Percentiles rank a stretch among this genome's conserved stretches.
These are phyloP conservation scores for Trichopus zeylanicus DNA, from an alignment of 116 monocot genomes.

Conservation along the genomic window DNA sequence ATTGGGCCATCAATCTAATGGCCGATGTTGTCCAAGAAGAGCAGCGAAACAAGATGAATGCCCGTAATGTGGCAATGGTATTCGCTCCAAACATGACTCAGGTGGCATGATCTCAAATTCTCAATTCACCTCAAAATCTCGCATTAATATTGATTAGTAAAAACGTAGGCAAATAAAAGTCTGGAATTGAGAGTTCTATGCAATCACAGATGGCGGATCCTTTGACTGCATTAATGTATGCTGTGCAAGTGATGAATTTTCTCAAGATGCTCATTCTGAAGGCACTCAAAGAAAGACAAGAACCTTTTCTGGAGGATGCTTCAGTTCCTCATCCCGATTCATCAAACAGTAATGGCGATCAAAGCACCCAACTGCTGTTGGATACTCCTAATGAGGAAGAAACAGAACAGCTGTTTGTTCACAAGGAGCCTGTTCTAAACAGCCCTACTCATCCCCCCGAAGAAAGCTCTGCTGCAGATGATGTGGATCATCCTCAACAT, in stretches of 20 bases:
- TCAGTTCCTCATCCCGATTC: slow-evolving; percentile 11
- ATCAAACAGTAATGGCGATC: slow-evolving; percentile 24
- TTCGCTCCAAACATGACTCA: slow-evolving; percentile 93
- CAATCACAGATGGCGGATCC: slow-evolving; percentile 71
- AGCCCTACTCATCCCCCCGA: slow-evolving; percentile 1
- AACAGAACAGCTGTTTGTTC: slow-evolving; percentile 6
- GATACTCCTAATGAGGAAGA: slow-evolving; percentile 16
- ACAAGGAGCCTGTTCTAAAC: slow-evolving; percentile 17
- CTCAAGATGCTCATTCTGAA: slow-evolving; percentile 57
- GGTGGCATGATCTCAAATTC: slow-evolving; percentile 15
- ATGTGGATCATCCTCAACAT: slow-evolving; percentile 2
- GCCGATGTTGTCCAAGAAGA: slow-evolving; percentile 77
- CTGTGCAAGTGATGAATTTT: slow-evolving; percentile 81
- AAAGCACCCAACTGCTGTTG: slow-evolving; percentile 6
- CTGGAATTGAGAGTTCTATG: background rate
- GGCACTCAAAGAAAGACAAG: slow-evolving; percentile 46
- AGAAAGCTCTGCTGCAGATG: slow-evolving; percentile 8
- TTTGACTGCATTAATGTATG: slow-evolving; percentile 70
- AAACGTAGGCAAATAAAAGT: background rate
- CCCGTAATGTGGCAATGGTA: slow-evolving; percentile 68
- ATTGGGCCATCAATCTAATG: slow-evolving; percentile 88
- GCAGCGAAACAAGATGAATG: slow-evolving; percentile 75
- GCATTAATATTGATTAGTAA: too few relatives aligned
- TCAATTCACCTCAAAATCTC: too few relatives aligned
- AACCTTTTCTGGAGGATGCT: slow-evolving; percentile 23